Evolutionary conservation across 83 land plant genomes (phyloP), one percentile per base, ranked within the genome.

Genomic region (Picea mariana): DNA sequence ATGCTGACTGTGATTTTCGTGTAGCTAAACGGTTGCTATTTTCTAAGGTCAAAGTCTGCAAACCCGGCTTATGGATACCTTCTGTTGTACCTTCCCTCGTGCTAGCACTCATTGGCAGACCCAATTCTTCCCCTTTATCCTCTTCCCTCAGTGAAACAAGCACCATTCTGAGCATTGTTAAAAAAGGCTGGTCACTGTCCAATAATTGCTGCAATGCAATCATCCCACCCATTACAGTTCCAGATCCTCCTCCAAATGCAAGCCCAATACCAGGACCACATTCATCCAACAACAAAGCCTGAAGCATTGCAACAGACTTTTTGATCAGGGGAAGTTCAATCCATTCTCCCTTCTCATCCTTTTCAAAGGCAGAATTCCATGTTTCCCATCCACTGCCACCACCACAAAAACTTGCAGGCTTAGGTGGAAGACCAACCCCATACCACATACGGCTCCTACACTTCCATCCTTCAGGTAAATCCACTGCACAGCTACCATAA

Each of bases 101-200:
- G 67, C 84, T 90, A 24, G 83, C 17, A 75, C 67, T 87, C 55
- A 86, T 83, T 83, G 81, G 78, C n/a, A 87, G 86, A 81, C 89
- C 84, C 34, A 72, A 67, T 68, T 86, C 89, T 66, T 88, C 92
- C 72, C 95, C 99, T 81, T 85, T 87, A 64, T 96, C 97, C 58
- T 94, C 97, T 82, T 98, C 99, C 84, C 99, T 91, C 93, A 96
- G 80, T 59, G 99, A 89, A 85, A 89, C 91, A 82, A 98, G 94
- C 24, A 94, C 93, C 99, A 98, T 96, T 11, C 99, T 90, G n/a
- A 98, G 92, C 99, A 98, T 98, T 84, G 98, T 92, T 76, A 95
- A 84, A 83, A 98, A 98, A 64, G 99, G 99, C 86, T 98, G 99
- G 76, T 98, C 99, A 81, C 99, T 98, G 72, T 98, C 99, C 82